A percentile compares a stretch with the other conserved stretches of the same genome.
phyloP scores from a whole-genome alignment of 108 stramenopile species.

The Aureococcus anophagefferens region DNA sequence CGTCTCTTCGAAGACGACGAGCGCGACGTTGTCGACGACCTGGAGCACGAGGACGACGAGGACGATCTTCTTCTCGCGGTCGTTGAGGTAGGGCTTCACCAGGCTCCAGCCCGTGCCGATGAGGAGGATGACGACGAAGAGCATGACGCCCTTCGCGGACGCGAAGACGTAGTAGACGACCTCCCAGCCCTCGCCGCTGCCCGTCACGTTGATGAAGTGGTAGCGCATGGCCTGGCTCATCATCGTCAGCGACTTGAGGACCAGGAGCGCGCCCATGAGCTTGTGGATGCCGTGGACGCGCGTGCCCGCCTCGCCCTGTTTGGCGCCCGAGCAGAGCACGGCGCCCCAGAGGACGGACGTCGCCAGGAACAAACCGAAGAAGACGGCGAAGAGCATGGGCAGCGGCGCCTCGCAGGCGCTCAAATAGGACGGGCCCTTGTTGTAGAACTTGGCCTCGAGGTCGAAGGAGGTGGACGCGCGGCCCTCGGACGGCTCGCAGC shows the following conservation, averaged over 20 bases:
- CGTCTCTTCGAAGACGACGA: conserved; percentile 76
- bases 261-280: conserved; percentile 73
- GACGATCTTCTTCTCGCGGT: conserved; percentile 74
- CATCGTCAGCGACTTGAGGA: conserved; percentile 66
- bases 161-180: conserved; percentile 66
- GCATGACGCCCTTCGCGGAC: conserved; percentile 63
- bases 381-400: conserved; percentile 70
- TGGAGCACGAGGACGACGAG: conserved; percentile 71
- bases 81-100: conserved; percentile 79
- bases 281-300: conserved; percentile 81
- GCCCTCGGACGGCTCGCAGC: conserved; percentile 37
- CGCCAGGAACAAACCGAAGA: conserved; percentile 57
- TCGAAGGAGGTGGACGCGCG: conserved; percentile 52
- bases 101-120: conserved; percentile 93
- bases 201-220: conserved; percentile 75
- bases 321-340: conserved; percentile 43
- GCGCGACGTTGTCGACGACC: conserved; percentile 86
- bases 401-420: conserved; percentile 79
- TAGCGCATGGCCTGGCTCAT: conserved; percentile 77
- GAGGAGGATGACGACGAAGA: conserved; percentile 86
- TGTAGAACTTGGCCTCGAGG: conserved; percentile 69
- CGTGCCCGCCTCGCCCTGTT: conserved; percentile 10
- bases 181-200: conserved; percentile 77
- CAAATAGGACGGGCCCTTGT: conserved; percentile 75
- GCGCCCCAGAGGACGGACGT: conserved; percentile 56